Percentiles rank a stretch among this genome's conserved stretches.
Conservation (phyloP, 306 rosid genomes). For the Pyrus bretschneideri region DNA sequence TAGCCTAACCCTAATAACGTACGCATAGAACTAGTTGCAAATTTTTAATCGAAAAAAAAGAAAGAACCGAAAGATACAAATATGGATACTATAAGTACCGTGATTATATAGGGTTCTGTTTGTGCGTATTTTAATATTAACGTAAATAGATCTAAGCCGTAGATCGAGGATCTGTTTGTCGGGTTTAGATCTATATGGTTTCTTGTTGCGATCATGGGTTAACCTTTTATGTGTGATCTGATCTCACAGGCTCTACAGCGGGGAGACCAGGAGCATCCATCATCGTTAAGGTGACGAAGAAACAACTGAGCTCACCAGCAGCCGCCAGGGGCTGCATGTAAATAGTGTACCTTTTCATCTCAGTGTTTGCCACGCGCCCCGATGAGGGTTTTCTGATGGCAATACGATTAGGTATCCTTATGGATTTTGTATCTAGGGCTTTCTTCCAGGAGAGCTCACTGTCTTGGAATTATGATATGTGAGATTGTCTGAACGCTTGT, state of each 20-base stretch:
- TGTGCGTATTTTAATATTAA: no score
- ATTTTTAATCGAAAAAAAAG: no score
- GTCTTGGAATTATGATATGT: neutral
- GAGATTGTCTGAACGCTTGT: neutral
- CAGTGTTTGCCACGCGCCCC: slow-evolving; percentile 1
- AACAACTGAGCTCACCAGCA: neutral
- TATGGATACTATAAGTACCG: no score
- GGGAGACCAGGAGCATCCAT: slow-evolving; percentile 66
- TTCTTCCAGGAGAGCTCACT: neutral
- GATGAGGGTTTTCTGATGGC: neutral
- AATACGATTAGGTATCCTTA: neutral
- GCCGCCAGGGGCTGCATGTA: slow-evolving; percentile 15
- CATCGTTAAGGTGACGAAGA: slow-evolving; percentile 27
- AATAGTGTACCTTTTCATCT: slow-evolving; percentile 14
- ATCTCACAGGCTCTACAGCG: slow-evolving; percentile 79
- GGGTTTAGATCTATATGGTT: neutral
- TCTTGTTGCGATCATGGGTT: no score
- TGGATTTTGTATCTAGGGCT: neutral
- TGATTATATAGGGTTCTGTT: no score
- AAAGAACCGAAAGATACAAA: no score
- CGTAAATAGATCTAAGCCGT: neutral
- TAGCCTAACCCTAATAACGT: no score
- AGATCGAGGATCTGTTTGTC: neutral
- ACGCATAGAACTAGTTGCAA: neutral
- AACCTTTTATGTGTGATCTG: neutral